phyloP scores from a whole-genome alignment of 805 yeast genomes.

The Kodamaea kakaduensis region DNA sequence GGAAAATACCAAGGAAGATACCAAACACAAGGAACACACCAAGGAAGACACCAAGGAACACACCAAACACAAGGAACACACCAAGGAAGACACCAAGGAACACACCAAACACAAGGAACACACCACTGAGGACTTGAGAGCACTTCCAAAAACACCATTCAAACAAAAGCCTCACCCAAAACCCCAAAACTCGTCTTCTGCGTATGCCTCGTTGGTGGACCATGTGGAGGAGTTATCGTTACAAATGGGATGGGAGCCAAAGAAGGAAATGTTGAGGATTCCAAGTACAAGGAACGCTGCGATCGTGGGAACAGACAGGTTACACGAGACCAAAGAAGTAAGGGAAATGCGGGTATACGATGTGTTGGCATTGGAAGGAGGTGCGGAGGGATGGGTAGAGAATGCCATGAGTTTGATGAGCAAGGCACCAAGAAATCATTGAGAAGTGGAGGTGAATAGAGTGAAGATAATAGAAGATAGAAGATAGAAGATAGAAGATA shows the following conservation, averaged over 20 bases:
- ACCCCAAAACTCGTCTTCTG: slow-evolving; percentile 54
- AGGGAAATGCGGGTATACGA: slow-evolving; percentile 48
- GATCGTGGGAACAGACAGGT: slow-evolving; percentile 56
- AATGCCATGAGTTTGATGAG: slow-evolving; percentile 69
- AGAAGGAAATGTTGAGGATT: slow-evolving; percentile 82
- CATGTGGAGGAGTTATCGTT: slow-evolving; percentile 70
- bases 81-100: no score
- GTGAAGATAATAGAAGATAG: no score
- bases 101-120: no score
- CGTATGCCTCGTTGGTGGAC: slow-evolving; percentile 82
- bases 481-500: not conserved
- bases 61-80: no score
- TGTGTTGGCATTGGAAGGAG: slow-evolving; percentile 72
- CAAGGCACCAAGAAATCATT: slow-evolving; percentile 71
- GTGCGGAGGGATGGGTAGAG: slow-evolving; percentile 88
- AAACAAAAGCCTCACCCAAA: no score
- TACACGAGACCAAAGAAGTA: slow-evolving; percentile 27
- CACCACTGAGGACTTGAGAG: no score
- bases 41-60: no score
- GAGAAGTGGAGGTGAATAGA: no score
- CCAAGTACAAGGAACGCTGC: slow-evolving; percentile 96
- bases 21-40: no score
- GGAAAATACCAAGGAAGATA: no score
- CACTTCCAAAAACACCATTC: no score
- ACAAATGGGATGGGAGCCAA: slow-evolving; percentile 77